Percentiles rank a stretch among this genome's conserved stretches.
These are phyloP conservation scores for Suhomyces maxii DNA, from an alignment of 1,139 yeast species.

Conservation along the genomic window DNA sequence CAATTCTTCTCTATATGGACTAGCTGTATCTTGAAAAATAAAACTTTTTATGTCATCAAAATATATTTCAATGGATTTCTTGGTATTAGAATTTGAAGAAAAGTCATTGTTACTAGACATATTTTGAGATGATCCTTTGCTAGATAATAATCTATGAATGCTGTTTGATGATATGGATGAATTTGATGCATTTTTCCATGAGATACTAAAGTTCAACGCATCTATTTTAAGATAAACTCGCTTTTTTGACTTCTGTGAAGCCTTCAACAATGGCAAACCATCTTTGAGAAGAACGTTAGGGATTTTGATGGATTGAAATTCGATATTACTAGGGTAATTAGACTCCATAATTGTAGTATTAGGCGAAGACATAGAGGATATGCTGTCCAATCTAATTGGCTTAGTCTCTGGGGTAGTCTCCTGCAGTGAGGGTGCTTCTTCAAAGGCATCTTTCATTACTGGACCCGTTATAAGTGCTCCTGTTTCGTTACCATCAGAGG, in stretches of 20 bases:
- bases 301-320: conserved; percentile 1
- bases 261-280: conserved; percentile 55
- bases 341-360: neutral
- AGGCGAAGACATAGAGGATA: neutral
- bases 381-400: neutral
- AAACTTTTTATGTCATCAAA: conserved; percentile 74
- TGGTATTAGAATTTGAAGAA: conserved; percentile 26
- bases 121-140: neutral
- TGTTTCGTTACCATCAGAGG: no score
- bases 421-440: no score
- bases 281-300: conserved; percentile 30
- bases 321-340: neutral
- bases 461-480: no score
- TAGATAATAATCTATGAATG: conserved; percentile 14
- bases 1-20: conserved; percentile 80
- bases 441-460: no score
- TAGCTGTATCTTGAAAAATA: conserved; percentile 67
- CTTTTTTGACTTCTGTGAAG: conserved; percentile 68
- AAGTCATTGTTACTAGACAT: conserved; percentile 23
- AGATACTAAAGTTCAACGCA: conserved; percentile 34
- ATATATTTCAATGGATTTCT: conserved; percentile 47
- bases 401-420: neutral
- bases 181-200: conserved; percentile 41
- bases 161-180: conserved; percentile 17
- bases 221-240: conserved; percentile 42